phyloP scores from a whole-genome alignment of 2,329 filamentous ascomycete genomes.

The Achaetomium macrosporum region DNA sequence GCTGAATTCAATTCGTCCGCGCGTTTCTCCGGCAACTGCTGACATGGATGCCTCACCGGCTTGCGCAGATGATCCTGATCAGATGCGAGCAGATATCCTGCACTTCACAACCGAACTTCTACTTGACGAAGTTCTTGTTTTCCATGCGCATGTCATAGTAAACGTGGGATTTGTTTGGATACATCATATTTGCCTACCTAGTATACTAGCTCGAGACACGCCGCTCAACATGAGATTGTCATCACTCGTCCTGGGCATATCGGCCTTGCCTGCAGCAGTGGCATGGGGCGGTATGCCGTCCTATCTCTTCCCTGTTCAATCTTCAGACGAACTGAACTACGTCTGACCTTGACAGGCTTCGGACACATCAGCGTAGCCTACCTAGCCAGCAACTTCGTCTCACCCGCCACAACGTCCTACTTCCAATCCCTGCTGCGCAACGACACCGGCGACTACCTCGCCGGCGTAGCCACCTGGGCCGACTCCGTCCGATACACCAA shows the following conservation, averaged over 20 bases:
- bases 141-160: too few relatives aligned
- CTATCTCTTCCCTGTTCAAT: background rate
- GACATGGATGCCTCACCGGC: background rate
- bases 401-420: slow-evolving; percentile 48
- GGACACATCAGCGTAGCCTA: slow-evolving; percentile 63
- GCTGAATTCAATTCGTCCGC: background rate
- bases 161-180: too few relatives aligned
- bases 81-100: too few relatives aligned
- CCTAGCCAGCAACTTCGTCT: slow-evolving; percentile 55
- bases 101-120: too few relatives aligned
- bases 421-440: slow-evolving; percentile 54
- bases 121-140: too few relatives aligned
- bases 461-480: slow-evolving; percentile 60
- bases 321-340: slow-evolving; percentile 8
- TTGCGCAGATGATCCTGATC: background rate
- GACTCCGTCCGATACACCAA: slow-evolving; percentile 60
- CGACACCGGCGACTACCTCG: slow-evolving; percentile 52
- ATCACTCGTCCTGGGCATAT: slow-evolving; percentile 22
- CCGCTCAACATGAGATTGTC: slow-evolving; percentile 21
- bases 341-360: slow-evolving; percentile 39
- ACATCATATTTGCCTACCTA: too few relatives aligned
- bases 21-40: slow-evolving; percentile 7
- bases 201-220: background rate
- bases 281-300: slow-evolving; percentile 39
- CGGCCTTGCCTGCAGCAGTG: slow-evolving; percentile 31